Base-by-base conservation (phyloP, 306 rosid genomes). In the Arachis hypogaea region DNA sequence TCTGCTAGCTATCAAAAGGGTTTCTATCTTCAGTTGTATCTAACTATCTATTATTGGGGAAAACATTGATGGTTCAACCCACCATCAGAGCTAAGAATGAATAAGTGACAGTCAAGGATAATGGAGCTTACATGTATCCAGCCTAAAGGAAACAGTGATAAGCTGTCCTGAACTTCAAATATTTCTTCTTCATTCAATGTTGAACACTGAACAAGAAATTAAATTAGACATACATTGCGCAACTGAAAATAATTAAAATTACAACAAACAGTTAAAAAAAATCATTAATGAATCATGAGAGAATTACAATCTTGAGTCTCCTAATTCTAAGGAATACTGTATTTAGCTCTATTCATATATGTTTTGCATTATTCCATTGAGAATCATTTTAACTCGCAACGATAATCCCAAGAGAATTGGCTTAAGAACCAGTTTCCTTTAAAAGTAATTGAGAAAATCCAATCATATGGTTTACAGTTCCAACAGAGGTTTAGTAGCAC, bases 111-210 rank as follows among this genome's bases (percentile, higher is more conserved):
- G 51, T 69, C 54, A 22, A 72, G 74, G 77, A 63, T 68, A 72
- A 41, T 56, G 70, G 69, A 44, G 76, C 99, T 92, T 95, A 95
- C 99, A 81, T 95, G 99, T 83, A 95, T 90, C 99, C 99, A 95
- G 33, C 99, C 99, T 72, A 95, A 88, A 60, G 97, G 82, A 77
- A 95, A 95, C 80, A 95, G 99, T 11, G 97, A 92, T 71, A 87
- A 85, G 78, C 82, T 82, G 84, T 95, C 99, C 85, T 95, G 99
- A 88, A 90, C 91, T 82, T 95, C 99, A 90, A 90, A 95, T 82
- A 95, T 90, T 83, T 95, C 99, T 84, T 90, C 99, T 86, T 95
- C 99, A 66, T 92, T 88, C 91, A 95, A 88, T 16, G 98, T 92
- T 84, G 86, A 89, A 80, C 99, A 95, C 99, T 95, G 92, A 74